Conservation (phyloP, 2,329 filamentous ascomycete genomes). For the Penicillium sp. region DNA sequence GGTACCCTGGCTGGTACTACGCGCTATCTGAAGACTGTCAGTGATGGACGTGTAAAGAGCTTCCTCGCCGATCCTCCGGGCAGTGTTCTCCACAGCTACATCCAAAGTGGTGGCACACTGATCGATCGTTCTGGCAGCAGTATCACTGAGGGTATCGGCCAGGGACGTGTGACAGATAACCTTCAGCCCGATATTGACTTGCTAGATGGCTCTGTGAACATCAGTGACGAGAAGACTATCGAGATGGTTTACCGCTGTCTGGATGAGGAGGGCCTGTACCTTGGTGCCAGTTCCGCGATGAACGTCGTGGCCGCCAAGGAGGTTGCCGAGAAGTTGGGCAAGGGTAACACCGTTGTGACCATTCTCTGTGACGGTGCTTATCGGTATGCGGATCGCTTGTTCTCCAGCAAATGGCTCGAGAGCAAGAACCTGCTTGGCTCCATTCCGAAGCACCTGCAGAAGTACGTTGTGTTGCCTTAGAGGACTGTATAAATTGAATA, state of each 20-base stretch:
- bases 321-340: conserved; percentile 80
- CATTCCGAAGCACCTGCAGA: conserved; percentile 75
- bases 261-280: conserved; percentile 89
- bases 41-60: conserved; percentile 67
- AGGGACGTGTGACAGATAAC: conserved; percentile 94
- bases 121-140: conserved; percentile 72
- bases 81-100: conserved; percentile 84
- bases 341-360: conserved; percentile 83
- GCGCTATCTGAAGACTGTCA: conserved; percentile 75
- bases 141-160: conserved; percentile 96
- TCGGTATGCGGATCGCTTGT: conserved; percentile 85
- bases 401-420: conserved; percentile 81
- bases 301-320: conserved; percentile 95
- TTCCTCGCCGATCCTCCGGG: conserved; percentile 92
- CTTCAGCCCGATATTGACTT: conserved; percentile 73
- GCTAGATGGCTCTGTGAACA: conserved; percentile 72
- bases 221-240: conserved; percentile 87
- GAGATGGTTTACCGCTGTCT: conserved; percentile 96
- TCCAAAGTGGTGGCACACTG: conserved; percentile 73
- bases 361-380: conserved; percentile 96
- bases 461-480: conserved; percentile 85
- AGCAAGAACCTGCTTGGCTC: conserved; percentile 73
- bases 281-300: conserved; percentile 84
- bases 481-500: conserved; percentile 10
- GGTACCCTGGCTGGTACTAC: conserved; percentile 86